Evolutionary conservation across 1,139 yeast species (phyloP).

Genomic region (Geotrichum klebahnii): DNA sequence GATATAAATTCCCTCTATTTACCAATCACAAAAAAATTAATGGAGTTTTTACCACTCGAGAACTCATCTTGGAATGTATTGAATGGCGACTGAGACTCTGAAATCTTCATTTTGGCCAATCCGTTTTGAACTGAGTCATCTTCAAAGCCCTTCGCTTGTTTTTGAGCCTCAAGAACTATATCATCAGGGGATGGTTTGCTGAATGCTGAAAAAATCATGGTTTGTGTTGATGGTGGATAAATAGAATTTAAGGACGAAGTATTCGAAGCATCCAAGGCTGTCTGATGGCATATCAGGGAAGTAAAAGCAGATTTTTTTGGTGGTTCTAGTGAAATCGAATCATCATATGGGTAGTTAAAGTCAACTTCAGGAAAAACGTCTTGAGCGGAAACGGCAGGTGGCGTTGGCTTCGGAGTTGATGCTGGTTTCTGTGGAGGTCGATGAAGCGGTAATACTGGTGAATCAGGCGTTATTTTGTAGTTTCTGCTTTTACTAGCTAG

Average conservation of each 20-base stretch:
- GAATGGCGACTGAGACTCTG: background rate
- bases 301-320: slow-evolving; percentile 1
- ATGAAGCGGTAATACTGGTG: background rate
- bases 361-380: slow-evolving; percentile 19
- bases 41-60: background rate
- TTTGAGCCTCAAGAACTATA: slow-evolving; percentile 57
- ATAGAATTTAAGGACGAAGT: slow-evolving; percentile 2
- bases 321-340: background rate
- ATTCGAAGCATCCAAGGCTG: background rate
- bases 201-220: slow-evolving; percentile 45
- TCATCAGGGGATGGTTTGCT: slow-evolving; percentile 82
- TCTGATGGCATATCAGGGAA: background rate
- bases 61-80: slow-evolving; percentile 5
- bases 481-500: slow-evolving; percentile 9
- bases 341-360: slow-evolving; percentile 8
- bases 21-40: slow-evolving; percentile 4
- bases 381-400: slow-evolving; percentile 8
- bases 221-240: slow-evolving; percentile 7
- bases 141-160: slow-evolving; percentile 23
- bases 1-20: background rate
- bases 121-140: slow-evolving; percentile 9
- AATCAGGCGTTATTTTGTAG: slow-evolving; percentile 1
- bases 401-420: background rate
- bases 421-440: background rate
- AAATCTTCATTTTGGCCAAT: slow-evolving; percentile 9